A percentile compares a stretch with the other conserved stretches of the same genome.
These are phyloP conservation scores for Verticillium alfalfae DNA, from an alignment of 2,329 filamentous ascomycete genomes.

Conservation along the genomic window DNA sequence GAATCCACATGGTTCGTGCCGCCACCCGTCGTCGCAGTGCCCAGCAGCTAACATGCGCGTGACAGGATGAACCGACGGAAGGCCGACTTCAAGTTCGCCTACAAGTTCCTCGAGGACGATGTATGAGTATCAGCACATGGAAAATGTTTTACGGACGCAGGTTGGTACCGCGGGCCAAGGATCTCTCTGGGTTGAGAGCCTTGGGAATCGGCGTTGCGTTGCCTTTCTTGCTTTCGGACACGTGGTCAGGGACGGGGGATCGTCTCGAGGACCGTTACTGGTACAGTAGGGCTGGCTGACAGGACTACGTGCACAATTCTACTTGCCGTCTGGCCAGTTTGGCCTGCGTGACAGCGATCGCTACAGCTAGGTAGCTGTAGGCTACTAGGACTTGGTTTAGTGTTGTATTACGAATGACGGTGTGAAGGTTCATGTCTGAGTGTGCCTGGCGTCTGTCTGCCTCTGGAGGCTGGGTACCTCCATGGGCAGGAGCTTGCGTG, in stretches of 20 bases:
- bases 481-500: too few species aligned
- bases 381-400: not conserved
- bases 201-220: not conserved
- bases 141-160: not conserved
- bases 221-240: not conserved
- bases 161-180: not conserved
- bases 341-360: not conserved
- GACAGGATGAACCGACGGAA: slow-evolving; percentile 96
- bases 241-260: not conserved
- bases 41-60: slow-evolving; percentile 9
- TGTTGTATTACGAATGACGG: not conserved
- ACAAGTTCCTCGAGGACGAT: slow-evolving; percentile 96
- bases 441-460: too few species aligned
- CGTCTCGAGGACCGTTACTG: not conserved
- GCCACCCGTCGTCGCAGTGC: not conserved
- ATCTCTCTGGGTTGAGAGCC: not conserved
- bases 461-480: too few species aligned
- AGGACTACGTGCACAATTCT: not conserved
- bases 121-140: slow-evolving; percentile 37
- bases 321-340: not conserved
- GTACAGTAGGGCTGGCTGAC: not conserved
- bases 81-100: slow-evolving; percentile 96
- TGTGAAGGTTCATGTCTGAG: not conserved
- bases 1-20: slow-evolving; percentile 88
- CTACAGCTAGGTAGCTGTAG: not conserved